Evolutionary conservation across 2,329 filamentous ascomycete species (phyloP).

Genomic region (Colletotrichum tropicale): DNA sequence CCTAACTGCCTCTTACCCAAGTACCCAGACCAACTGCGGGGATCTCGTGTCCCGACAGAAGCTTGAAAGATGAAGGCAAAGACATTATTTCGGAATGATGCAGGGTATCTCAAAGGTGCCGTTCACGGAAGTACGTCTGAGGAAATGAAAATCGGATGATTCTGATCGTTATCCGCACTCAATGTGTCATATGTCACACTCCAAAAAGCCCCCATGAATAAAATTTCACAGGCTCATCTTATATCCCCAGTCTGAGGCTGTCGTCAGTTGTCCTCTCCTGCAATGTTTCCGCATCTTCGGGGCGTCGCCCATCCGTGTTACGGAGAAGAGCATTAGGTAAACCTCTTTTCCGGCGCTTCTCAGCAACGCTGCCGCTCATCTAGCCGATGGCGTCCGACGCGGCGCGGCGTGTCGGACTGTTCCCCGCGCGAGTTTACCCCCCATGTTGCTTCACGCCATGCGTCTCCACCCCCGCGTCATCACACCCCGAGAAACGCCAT

Average conservation of each 20-base stretch:
- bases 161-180: neutral
- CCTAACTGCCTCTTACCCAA: constrained; percentile 27
- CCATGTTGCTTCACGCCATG: neutral
- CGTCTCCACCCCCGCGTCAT: constrained; percentile 14
- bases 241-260: constrained; percentile 7
- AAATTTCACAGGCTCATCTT: neutral
- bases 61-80: constrained; percentile 29
- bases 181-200: neutral
- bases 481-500: constrained; percentile 18
- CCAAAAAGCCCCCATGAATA: neutral
- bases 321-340: constrained; percentile 10
- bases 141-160: neutral
- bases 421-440: neutral
- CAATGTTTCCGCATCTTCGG: constrained; percentile 9
- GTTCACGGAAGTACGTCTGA: neutral
- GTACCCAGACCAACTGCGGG: constrained; percentile 36
- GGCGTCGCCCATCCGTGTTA: neutral
- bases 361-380: neutral
- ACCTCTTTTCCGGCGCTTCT: constrained; percentile 8
- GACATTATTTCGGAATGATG: constrained; percentile 21
- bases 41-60: constrained; percentile 34
- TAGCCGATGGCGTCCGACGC: neutral
- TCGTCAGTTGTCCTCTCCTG: neutral
- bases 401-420: neutral
- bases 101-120: neutral